Conservation (phyloP, 106 monocot genomes). For the Phalaenopsis aphrodite region DNA sequence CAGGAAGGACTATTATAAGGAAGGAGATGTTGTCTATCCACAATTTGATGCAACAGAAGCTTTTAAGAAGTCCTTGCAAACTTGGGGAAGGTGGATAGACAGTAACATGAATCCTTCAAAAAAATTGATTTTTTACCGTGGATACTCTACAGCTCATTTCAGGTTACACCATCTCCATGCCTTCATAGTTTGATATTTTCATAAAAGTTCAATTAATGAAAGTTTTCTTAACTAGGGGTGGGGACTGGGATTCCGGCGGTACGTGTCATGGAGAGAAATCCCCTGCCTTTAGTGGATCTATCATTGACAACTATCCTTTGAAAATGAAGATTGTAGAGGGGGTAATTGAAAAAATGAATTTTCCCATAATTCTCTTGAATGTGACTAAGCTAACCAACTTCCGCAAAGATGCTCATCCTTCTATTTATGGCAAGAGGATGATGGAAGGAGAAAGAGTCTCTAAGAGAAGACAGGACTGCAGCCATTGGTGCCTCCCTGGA, state of each 20-base stretch:
- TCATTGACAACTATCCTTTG: constrained; percentile 53
- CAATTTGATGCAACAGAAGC: constrained; percentile 76
- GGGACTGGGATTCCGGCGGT: constrained; percentile 94
- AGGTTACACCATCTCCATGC: constrained; percentile 28
- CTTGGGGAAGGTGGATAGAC: constrained; percentile 94
- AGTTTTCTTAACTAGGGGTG: constrained; percentile 45
- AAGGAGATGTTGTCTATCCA: constrained; percentile 66
- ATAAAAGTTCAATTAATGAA: neutral
- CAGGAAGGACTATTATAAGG: constrained; percentile 83
- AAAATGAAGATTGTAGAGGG: constrained; percentile 75
- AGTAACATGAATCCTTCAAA: constrained; percentile 51
- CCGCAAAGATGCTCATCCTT: constrained; percentile 79
- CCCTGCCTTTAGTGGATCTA: constrained; percentile 36
- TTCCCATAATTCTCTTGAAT: constrained; percentile 61
- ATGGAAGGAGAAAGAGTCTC: constrained; percentile 30
- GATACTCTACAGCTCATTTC: constrained; percentile 92
- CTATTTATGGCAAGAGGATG: constrained; percentile 39
- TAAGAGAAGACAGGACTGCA: constrained; percentile 74
- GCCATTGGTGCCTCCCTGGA: constrained; percentile 96
- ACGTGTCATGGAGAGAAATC: constrained; percentile 65
- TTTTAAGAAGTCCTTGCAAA: constrained; percentile 63
- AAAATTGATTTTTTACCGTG: constrained; percentile 69
- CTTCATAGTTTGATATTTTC: neutral
- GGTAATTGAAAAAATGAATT: constrained; percentile 48
- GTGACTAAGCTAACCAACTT: constrained; percentile 82